phyloP scores from a whole-genome alignment of 345 rosid genomes.

The Corchorus olitorius region DNA sequence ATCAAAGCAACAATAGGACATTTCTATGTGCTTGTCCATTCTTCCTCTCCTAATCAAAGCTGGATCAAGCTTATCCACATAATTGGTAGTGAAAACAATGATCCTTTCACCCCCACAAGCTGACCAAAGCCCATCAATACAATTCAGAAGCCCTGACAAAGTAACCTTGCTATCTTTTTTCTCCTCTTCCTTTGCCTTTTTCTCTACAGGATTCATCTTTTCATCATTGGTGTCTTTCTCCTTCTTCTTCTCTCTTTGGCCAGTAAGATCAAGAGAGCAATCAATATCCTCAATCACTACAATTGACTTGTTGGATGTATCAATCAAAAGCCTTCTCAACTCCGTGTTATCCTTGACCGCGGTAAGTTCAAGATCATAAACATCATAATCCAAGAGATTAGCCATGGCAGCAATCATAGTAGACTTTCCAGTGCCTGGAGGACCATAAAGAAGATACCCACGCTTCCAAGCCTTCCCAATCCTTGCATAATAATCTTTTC shows the following conservation, averaged over 20 bases:
- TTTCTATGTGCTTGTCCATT: conserved; percentile 50
- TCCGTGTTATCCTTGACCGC: conserved; percentile 56
- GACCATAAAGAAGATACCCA: conserved; percentile 70
- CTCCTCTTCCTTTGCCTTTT: conserved; percentile 17
- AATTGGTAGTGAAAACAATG: conserved; percentile 43
- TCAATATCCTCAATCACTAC: conserved; percentile 73
- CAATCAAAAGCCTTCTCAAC: conserved; percentile 52
- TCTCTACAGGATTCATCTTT: not conserved
- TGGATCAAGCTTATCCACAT: conserved; percentile 45
- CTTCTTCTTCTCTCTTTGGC: conserved; percentile 44
- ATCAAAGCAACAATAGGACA: conserved; percentile 46
- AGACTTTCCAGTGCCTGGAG: conserved; percentile 81
- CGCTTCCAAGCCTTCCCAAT: conserved; percentile 84
- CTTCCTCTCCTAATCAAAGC: conserved; percentile 56
- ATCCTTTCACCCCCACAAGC: conserved; percentile 50
- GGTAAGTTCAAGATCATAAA: conserved; percentile 72
- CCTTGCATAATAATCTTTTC: conserved; percentile 58
- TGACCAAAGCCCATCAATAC: conserved; percentile 56
- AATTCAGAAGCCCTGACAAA: conserved; percentile 45
- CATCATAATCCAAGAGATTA: conserved; percentile 62
- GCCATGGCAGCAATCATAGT: conserved; percentile 76
- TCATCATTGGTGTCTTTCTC: conserved; percentile 23
- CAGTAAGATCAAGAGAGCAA: conserved; percentile 51
- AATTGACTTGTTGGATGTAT: conserved; percentile 49
- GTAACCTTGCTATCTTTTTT: conserved; percentile 38